Conservation (phyloP, 1,284 basidiomycete species). For the Fomitopsis betulina region DNA sequence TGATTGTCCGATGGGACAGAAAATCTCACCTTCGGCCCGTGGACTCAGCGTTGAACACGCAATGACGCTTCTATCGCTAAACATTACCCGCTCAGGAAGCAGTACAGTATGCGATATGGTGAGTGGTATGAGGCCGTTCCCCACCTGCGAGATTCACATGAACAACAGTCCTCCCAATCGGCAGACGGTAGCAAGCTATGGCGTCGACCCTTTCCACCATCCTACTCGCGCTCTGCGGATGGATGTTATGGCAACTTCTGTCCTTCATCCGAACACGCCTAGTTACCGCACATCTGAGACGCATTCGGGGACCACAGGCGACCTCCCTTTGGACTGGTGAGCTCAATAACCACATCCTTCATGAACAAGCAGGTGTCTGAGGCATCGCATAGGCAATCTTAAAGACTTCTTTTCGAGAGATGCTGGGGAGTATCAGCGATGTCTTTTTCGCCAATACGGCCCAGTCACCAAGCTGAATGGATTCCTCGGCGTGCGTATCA, state of each 20-base stretch:
- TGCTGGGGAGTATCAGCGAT: constrained; percentile 14
- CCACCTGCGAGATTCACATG: too few species aligned
- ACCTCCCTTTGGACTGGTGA: not conserved
- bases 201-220: not conserved
- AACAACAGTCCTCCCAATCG: too few species aligned
- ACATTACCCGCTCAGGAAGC: too few species aligned
- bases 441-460: constrained; percentile 16
- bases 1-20: too few species aligned
- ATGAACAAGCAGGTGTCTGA: not conserved
- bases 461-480: constrained; percentile 15
- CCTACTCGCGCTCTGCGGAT: not conserved
- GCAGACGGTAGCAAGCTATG: not conserved
- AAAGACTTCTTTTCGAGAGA: constrained; percentile 3
- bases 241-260: not conserved
- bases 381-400: not conserved
- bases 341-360: too few species aligned
- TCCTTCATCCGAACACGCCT: not conserved
- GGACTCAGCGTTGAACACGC: too few species aligned
- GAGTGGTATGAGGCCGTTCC: too few species aligned
- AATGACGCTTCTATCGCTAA: too few species aligned
- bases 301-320: not conserved
- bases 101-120: too few species aligned
- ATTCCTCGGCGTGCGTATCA: constrained; percentile 6
- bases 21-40: too few species aligned
- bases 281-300: not conserved